Conservation (phyloP, 2,329 filamentous ascomycete genomes). For the Stenocarpella maydis region DNA sequence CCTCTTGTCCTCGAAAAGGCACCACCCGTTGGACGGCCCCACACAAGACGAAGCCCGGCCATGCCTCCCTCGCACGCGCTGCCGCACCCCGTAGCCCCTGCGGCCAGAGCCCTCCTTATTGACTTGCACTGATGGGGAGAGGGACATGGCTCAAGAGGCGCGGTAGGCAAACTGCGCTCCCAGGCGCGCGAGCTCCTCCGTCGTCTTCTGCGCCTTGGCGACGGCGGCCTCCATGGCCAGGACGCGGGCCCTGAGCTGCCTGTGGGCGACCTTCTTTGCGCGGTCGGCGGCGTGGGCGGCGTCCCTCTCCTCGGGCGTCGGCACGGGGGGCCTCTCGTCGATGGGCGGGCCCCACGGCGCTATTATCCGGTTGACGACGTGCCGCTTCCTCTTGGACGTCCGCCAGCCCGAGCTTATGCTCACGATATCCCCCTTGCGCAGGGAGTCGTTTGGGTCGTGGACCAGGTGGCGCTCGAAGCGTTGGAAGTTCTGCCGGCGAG, state of each 20-base stretch:
- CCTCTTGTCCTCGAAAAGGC: too few species aligned
- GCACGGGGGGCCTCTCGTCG: conserved; percentile 70
- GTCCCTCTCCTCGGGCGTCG: conserved; percentile 69
- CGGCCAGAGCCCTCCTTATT: not conserved
- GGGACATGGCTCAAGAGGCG: not conserved
- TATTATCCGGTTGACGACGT: conserved; percentile 79
- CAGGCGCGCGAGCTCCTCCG: conserved; percentile 1
- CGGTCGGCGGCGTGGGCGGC: conserved; percentile 62
- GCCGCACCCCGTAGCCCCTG: too few species aligned
- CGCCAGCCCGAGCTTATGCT: conserved; percentile 73
- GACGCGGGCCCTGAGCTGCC: conserved; percentile 46
- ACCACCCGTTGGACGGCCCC: not conserved
- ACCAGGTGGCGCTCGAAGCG: conserved; percentile 72
- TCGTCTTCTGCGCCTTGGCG: conserved; percentile 38
- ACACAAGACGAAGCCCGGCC: not conserved
- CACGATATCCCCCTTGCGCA: conserved; percentile 78
- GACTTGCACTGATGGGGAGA: too few species aligned
- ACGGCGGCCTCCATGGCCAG: conserved; percentile 35
- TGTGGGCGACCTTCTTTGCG: conserved; percentile 64
- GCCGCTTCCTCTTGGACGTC: conserved; percentile 71
- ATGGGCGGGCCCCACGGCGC: conserved; percentile 72
- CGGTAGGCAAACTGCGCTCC: conserved; percentile 1
- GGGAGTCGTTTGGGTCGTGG: conserved; percentile 79
- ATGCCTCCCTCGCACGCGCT: not conserved
- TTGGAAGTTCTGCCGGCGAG: conserved; percentile 67